Evolutionary conservation across 208 protist genomes (phyloP), one percentile per base, ranked within the genome.

Genomic region (Porcisia deanei): DNA sequence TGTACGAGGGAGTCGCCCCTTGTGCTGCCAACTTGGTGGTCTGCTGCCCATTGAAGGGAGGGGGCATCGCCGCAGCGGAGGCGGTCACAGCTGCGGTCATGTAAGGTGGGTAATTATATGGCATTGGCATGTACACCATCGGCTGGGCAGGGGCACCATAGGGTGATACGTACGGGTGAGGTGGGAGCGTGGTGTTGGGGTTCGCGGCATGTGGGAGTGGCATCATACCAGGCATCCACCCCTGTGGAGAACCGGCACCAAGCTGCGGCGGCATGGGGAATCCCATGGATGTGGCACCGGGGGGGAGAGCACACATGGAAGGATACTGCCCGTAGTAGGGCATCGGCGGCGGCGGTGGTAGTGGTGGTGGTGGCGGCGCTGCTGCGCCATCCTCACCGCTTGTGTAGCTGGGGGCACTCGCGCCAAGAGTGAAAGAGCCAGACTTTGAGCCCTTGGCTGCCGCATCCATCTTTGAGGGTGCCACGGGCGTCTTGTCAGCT

Each of bases 111-210:
- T 84, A 75, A 73, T 59, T 71, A 76, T 81, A 87, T 45, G 74
- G 76, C 30, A 75, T 20, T 10, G 68, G 66, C 75, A 88, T 77
- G 74, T 86, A 86, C 77, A 86, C 83, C 70, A 83, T 30, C 18
- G 70, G 77, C 47, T 73, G 68, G 3, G 66, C 64, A 30, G 68
- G 73, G 4, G 82, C 41, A 34, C 72, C 77, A 61, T 82, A 82
- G n/a, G 59, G 66, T 10, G 57, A 39, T 12, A 45, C 22, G 72
- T 82, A 82, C 12, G 76, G 61, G n/a, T 76, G 76, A 7, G 57
- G 61, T 18, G 71, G 9, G 30, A 76, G 66, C 18, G 71, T 3
- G 12, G 73, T 47, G n/a, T 67, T 63, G n/a, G 69, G 55, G 6
- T 49, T 72, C 10, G 61, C 43, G n/a, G 43, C 55, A 10, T 63